Conservation (phyloP, 2,329 filamentous ascomycete species). For the Pseudodiploospora longispora region DNA sequence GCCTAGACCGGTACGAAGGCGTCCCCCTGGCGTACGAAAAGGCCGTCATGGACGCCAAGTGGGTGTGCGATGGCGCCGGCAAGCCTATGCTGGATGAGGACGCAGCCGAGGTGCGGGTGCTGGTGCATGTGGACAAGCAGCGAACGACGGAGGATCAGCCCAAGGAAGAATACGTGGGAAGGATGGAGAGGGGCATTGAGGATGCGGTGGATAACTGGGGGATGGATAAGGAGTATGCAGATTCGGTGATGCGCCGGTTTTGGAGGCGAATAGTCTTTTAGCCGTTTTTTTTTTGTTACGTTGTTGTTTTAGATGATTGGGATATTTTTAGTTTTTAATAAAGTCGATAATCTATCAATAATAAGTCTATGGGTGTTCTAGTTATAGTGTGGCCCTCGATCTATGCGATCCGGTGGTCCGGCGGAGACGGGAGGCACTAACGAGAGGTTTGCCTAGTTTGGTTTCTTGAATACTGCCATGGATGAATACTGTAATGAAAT, state of each 20-base stretch:
- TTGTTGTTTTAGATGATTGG: too few relatives aligned
- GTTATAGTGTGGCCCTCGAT: too few relatives aligned
- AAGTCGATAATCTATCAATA: too few relatives aligned
- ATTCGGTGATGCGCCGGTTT: slow-evolving; percentile 43
- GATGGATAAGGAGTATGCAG: slow-evolving; percentile 47
- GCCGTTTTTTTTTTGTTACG: background rate
- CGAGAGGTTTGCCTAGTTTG: too few relatives aligned
- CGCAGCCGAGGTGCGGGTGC: slow-evolving; percentile 24
- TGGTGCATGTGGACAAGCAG: slow-evolving; percentile 53
- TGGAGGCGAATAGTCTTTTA: slow-evolving; percentile 12
- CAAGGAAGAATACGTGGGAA: slow-evolving; percentile 48
- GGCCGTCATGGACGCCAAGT: slow-evolving; percentile 24
- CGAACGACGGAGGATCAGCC: slow-evolving; percentile 32
- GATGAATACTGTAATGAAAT: too few relatives aligned
- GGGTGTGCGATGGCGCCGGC: slow-evolving; percentile 15
- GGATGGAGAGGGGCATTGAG: slow-evolving; percentile 56
- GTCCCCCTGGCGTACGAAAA: slow-evolving; percentile 57
- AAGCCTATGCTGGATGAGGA: slow-evolving; percentile 12
- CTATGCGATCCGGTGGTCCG: too few relatives aligned
- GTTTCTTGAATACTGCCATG: too few relatives aligned
- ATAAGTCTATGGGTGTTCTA: too few relatives aligned
- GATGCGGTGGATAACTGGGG: slow-evolving; percentile 48
- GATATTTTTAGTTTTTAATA: too few relatives aligned
- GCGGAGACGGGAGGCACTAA: too few relatives aligned
- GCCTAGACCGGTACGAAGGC: slow-evolving; percentile 51